Base-by-base conservation (phyloP, 139 green algal species). In the Auxenochlorella protothecoides region DNA sequence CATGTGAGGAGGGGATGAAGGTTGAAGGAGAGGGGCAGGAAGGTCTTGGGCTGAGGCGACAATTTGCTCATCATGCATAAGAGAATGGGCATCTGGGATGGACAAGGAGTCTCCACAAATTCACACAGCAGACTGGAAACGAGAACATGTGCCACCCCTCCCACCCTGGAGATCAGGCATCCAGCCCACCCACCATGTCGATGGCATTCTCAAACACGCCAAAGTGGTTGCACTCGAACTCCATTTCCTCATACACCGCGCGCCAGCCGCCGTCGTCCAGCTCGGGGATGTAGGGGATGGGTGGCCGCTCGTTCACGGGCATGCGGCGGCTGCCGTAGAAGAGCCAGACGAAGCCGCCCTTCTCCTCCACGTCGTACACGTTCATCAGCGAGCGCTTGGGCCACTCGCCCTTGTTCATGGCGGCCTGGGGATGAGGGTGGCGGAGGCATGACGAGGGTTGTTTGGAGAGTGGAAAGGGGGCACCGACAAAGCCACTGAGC, bases 171-270 rank as follows among this genome's bases (percentile, higher is more conserved):
- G 11, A 11, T 63, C 59, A 44, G 27, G 27, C 27, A 44, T 44
- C 27, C 27, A 44, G 27, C 27, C 27, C 6, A 68, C 70, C 55
- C 70, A 74, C 87, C 83, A 95, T 88, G 82, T 95, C 89, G n/a
- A 95, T 85, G 61, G 89, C 89, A 71, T 95, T 95, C 75, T 95
- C 89, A 81, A 94, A 95, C 70, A 95, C 89, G n/a, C 73, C 75
- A 80, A 75, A 84, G 72, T 87, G 80, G 68, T 75, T 73, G 69
- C 74, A 65, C 16, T 85, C 72, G 53, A 87, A 86, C 74, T 83
- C 79, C 4, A 89, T 82, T 75, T 84, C 80, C 73, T 85, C 87
- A 66, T 89, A 94, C 9, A 90, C 85, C 0, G 89, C 65, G 27
- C 79, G 73, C 89, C 89, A 95, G 6, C 16, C 57, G 55, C 86